Conservation (phyloP, 78 protist species). For the Capsaspora owczarzaki region DNA sequence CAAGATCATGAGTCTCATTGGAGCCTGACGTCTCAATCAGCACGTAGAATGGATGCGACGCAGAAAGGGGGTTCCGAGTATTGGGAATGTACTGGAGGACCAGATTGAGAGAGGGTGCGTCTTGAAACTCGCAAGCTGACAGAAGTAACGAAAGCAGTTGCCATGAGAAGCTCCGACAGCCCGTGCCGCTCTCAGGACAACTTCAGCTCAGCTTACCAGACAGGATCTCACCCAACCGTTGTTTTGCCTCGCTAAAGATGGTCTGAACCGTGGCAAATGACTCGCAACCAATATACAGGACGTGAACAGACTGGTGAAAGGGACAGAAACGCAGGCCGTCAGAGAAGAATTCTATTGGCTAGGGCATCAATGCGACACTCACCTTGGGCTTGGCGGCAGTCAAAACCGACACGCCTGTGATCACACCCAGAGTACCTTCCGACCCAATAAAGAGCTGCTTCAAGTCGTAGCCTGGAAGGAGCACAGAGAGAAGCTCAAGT, state of each 20-base stretch:
- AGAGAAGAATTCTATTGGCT: neutral
- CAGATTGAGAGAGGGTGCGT: conserved; percentile 40
- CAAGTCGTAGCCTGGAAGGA: conserved; percentile 70
- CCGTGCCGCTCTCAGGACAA: too few relatives aligned
- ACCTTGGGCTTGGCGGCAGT: conserved; percentile 43
- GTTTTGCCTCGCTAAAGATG: conserved; percentile 36
- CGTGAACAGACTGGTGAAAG: too few relatives aligned
- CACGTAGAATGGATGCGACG: conserved; percentile 53
- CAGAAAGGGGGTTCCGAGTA: conserved; percentile 31
- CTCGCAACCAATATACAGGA: conserved; percentile 48
- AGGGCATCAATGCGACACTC: neutral
- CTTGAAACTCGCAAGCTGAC: conserved; percentile 72
- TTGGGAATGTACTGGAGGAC: conserved; percentile 16
- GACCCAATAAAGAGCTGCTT: conserved; percentile 91
- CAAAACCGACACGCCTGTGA: conserved; percentile 60
- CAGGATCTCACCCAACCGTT: conserved; percentile 63
- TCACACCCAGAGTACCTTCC: conserved; percentile 93
- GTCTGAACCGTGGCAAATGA: conserved; percentile 30
- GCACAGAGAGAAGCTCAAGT: too few relatives aligned
- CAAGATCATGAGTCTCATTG: conserved; percentile 61
- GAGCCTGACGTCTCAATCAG: conserved; percentile 77
- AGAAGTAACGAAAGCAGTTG: neutral
- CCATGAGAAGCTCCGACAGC: too few relatives aligned
- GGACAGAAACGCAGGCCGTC: too few relatives aligned
- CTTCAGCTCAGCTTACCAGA: conserved; percentile 17